phyloP scores from a whole-genome alignment of 495 filamentous ascomycete genomes.

The Aspergillus funiculosus region DNA sequence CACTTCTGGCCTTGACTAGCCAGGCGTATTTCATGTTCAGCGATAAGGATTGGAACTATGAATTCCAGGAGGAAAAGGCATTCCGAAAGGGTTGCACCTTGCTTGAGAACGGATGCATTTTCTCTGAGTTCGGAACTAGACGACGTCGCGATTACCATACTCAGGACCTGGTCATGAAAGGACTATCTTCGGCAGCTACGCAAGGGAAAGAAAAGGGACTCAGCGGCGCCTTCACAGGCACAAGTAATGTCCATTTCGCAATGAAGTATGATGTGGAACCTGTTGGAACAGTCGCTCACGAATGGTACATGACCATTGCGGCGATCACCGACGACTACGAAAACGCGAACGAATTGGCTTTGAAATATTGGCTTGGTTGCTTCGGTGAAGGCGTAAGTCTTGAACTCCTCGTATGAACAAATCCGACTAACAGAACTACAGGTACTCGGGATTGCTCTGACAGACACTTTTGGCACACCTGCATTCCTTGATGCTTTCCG shows the following conservation, averaged over 20 bases:
- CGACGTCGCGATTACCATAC: slow-evolving; percentile 86
- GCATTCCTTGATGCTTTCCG: slow-evolving; percentile 81
- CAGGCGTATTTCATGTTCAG: slow-evolving; percentile 97
- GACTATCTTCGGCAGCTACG: slow-evolving; percentile 65
- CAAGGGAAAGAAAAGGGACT: slow-evolving; percentile 57
- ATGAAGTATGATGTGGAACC: slow-evolving; percentile 80
- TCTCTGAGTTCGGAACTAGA: slow-evolving; percentile 91
- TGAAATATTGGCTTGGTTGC: slow-evolving; percentile 82
- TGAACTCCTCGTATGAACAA: background rate
- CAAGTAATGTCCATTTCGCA: slow-evolving; percentile 95
- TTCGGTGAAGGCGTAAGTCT: slow-evolving; percentile 73
- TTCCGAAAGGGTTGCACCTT: slow-evolving; percentile 68
- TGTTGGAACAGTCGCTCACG: slow-evolving; percentile 92
- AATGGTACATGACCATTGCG: slow-evolving; percentile 99
- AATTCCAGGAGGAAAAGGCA: slow-evolving; percentile 78
- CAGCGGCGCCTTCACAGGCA: slow-evolving; percentile 71
- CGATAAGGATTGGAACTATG: slow-evolving; percentile 82
- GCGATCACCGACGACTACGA: slow-evolving; percentile 83
- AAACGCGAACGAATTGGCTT: slow-evolving; percentile 72
- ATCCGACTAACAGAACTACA: slow-evolving; percentile 18
- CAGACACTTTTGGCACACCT: slow-evolving; percentile 96
- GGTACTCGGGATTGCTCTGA: slow-evolving; percentile 84
- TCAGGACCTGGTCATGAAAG: slow-evolving; percentile 87
- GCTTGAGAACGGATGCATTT: slow-evolving; percentile 72
- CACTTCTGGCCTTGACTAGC: slow-evolving; percentile 81